Base-by-base conservation (phyloP, 2,329 filamentous ascomycete species). In the Sporothrix luriei region DNA sequence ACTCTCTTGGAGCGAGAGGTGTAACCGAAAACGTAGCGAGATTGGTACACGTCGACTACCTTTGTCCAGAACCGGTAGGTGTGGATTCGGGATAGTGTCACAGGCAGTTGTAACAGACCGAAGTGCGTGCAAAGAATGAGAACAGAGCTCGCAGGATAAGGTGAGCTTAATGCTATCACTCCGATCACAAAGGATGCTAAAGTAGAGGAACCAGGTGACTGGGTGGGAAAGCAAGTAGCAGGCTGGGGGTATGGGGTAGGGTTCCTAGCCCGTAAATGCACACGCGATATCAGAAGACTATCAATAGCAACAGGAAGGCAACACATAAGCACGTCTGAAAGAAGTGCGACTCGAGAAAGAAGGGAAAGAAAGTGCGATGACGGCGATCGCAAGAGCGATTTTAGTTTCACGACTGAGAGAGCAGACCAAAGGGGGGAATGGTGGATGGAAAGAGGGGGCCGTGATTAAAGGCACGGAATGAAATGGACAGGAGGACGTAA, bases 391-490 rank as follows among this genome's bases (percentile, higher is more conserved):
- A 46, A 43, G 38, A 46, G 40, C 6, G 38, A n/a, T 5, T 46
- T 24, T 13, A 11, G 21, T 43, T 9, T 40, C 14, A 11, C 55
- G 43, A 21, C 40, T 11, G 10, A 61, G 38, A 26, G 16, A 6
- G 24, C 5, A 24, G 49, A 16, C 11, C 40, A 43, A 46, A 43
- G 40, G 38, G 38, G 57, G 26, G 21, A 16, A 29, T 16, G 26
- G n/a, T 4, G 57, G 33, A 62, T 21, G 4, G 29, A 26, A 62
- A 46, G 57, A 62, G 57, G 57, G 57, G 57, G 38, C 21, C 19
- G 3, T 13, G 38, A 46, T 7, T 26, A 38, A 62, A 26, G 57
- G 16, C 11, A 46, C 57, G 13, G 57, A 46, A 46, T 14, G 57
- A 19, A 38, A 26, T 46, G n/a, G 38, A 46, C 33, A 43, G 38